Base-by-base conservation (phyloP, 371 early-diverging fungal genomes). In the Mortierella sp. region DNA sequence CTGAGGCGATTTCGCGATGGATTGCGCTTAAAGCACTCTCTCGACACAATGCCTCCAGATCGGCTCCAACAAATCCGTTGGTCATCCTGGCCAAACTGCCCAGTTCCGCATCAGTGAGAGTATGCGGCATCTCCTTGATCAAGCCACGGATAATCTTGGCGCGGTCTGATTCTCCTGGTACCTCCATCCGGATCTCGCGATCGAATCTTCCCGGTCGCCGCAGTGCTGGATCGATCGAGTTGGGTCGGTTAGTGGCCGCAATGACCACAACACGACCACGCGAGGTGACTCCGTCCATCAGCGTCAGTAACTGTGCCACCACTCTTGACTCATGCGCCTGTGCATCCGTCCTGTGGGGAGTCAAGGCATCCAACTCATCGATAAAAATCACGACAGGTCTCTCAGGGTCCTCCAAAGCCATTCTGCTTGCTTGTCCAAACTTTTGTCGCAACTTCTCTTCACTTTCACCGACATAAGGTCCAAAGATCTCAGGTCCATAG, bases 231-330 rank as follows among this genome's bases (percentile, higher is more conserved):
- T 99, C 99, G 50, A 99, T 93, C 1, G 97, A 93, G 82, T 99
- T 98, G 0, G 99, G 99, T 57, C 99, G 91, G 90, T 99, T 99
- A 0, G 99, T 99, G 0, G 99, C 99, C 5, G 96, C 99, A 72
- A 99, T 91, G 1, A 99, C 95, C 26, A 99, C 93, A 1, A 99
- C 84, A 38, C 91, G 81, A 0, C 93, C 94, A 26, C 96, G 88
- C 9, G 92, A 90, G 42, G 89, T 81, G 5, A 94, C 87, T 38
- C 99, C 99, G 88, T 99, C 99, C 98, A 99, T 97, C 65, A 99
- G 83, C 0, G 99, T 99, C 70, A 99, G 89, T 31, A 99, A 90
- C 83, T 99, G 99, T 10, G 99, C 99, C 2, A 99, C 99, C 38
- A 99, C 93, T 55, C 99, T 90, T 31, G 96, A 95, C 77, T 96